Evolutionary conservation across 164 flowering plant species (phyloP), one percentile per base, ranked within the genome.

Genomic region (Vitis amurensis): DNA sequence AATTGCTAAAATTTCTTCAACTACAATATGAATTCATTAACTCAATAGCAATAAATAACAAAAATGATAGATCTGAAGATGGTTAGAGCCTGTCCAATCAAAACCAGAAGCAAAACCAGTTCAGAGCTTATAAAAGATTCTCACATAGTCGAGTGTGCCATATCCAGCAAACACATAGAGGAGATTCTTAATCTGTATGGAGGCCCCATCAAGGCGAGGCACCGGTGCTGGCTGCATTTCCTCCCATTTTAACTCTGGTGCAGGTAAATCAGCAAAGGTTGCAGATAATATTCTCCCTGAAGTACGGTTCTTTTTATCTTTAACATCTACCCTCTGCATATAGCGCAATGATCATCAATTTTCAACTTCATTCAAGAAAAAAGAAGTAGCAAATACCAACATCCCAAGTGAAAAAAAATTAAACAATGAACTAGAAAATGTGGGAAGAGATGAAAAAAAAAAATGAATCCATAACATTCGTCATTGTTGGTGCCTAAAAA

Each of bases 91-190:
- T 2, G 44, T 37, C 44, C 44, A 3, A 48, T 13, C 10, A 31
- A 57, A 72, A 31, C 8, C 44, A 31, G 15, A 31, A 17, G 16
- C 2, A 58, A 50, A 53, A 17, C 4, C 52, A 53, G 30, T 27
- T 16, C n/a, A 17, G 14, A 29, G 19, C 12, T 29, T 12, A 8
- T 59, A 7, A 47, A 60, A 55, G 29, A 65, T 62, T 19, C 91
- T 87, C 62, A 92, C 97, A 79, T 81, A 71, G 64, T 94, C 88
- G 71, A 92, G 82, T 61, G 86, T 78, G 50, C 89, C 92, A 68
- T 90, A 92, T 79, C 98, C 97, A 50, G 93, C 86, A 74, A 94
- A 88, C 13, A 92, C 97, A 69, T 80, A 94, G 1, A 94, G 70
- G 65, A 89, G 87, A 80, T 89, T 80, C 68, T 83, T 79, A 57